A percentile compares a stretch with the other conserved stretches of the same genome.
These are phyloP conservation scores for Hemerocallis citrina DNA, from an alignment of 106 monocot species.

Conservation along the genomic window DNA sequence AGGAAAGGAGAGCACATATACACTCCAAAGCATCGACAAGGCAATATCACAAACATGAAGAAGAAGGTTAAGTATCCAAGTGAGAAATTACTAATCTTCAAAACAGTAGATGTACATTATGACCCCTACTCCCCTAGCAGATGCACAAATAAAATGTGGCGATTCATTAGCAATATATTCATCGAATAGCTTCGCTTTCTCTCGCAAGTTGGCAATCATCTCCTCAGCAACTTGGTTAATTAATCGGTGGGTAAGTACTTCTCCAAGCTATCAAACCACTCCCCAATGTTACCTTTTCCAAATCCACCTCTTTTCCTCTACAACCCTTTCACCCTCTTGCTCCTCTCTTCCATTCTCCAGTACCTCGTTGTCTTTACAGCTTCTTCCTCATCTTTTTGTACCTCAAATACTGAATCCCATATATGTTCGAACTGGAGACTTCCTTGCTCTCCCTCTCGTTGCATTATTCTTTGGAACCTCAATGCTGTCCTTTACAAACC, in stretches of 20 bases:
- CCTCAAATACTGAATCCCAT: background rate
- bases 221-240: slow-evolving; percentile 28
- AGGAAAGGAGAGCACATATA: too few relatives aligned
- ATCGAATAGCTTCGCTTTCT: slow-evolving; percentile 19
- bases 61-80: too few relatives aligned
- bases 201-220: slow-evolving; percentile 18
- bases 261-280: slow-evolving; percentile 50
- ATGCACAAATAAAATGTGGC: background rate
- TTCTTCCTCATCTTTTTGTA: background rate
- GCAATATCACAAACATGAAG: too few relatives aligned
- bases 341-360: background rate
- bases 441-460: background rate
- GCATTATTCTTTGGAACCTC: background rate
- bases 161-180: slow-evolving; percentile 7
- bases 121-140: slow-evolving; percentile 3
- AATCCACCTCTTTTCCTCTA: slow-evolving; percentile 1
- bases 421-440: too few relatives aligned
- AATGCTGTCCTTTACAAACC: background rate
- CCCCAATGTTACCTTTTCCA: slow-evolving; percentile 32
- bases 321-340: background rate
- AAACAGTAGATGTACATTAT: too few relatives aligned
- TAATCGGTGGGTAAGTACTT: slow-evolving; percentile 20
- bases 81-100: too few relatives aligned
- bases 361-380: background rate
- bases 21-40: too few relatives aligned